A percentile compares a stretch with the other conserved stretches of the same genome.
Conservation (phyloP, 2,329 filamentous ascomycete species). For the Talaromyces albobiverticillius region DNA sequence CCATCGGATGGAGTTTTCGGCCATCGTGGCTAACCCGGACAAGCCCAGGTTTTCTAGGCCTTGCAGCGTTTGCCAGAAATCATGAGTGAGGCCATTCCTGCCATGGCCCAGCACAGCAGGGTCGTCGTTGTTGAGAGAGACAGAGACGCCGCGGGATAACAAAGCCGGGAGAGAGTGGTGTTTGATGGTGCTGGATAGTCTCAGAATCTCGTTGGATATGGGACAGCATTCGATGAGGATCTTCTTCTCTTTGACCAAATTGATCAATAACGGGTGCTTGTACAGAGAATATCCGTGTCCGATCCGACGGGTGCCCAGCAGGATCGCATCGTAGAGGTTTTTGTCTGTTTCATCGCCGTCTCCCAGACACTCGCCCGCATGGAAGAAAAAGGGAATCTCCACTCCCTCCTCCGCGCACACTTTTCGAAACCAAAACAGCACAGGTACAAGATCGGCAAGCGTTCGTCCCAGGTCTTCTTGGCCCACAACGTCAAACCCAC, state of each 20-base stretch:
- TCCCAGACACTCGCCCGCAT: constrained; percentile 84
- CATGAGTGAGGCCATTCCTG: constrained; percentile 77
- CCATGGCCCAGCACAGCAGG: constrained; percentile 85
- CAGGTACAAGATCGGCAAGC: constrained; percentile 72
- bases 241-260: constrained; percentile 82
- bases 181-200: constrained; percentile 72
- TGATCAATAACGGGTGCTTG: constrained; percentile 85
- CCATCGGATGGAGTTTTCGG: constrained; percentile 91
- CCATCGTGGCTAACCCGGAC: constrained; percentile 78
- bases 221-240: constrained; percentile 89
- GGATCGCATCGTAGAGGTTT: constrained; percentile 85
- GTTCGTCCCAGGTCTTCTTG: constrained; percentile 79
- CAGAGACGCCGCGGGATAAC: constrained; percentile 77
- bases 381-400: constrained; percentile 91
- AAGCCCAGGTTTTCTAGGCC: constrained; percentile 89
- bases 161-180: constrained; percentile 80
- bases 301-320: constrained; percentile 83
- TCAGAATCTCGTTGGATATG: constrained; percentile 83
- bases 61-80: constrained; percentile 92
- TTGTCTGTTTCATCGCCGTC: constrained; percentile 72
- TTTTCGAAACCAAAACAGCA: constrained; percentile 92
- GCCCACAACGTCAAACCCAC: constrained; percentile 86
- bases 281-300: constrained; percentile 85
- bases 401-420: constrained; percentile 74
- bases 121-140: constrained; percentile 85